These are phyloP conservation scores for Ceratobasidium sp. DNA, from an alignment of 1,284 basidiomycete genomes.

Conservation along the genomic window DNA sequence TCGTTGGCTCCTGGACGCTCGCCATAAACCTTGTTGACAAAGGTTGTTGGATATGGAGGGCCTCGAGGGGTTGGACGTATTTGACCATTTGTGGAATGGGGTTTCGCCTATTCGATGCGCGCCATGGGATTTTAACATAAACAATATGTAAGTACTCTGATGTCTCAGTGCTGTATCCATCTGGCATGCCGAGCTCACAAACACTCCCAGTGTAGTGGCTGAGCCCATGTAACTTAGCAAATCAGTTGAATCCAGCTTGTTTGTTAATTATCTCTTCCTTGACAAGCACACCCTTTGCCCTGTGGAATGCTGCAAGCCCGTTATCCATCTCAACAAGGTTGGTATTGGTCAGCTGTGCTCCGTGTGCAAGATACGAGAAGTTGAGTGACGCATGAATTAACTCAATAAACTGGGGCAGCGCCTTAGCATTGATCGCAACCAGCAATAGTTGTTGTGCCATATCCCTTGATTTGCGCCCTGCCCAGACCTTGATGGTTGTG, in stretches of 20 bases:
- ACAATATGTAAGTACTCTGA: conserved; percentile 33
- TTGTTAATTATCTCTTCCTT: not conserved
- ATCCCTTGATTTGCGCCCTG: too few relatives aligned
- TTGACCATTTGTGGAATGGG: conserved; percentile 13
- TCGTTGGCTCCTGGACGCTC: not conserved
- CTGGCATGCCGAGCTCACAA: not conserved
- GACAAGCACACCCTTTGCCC: not conserved
- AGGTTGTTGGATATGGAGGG: not conserved
- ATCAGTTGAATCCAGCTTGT: not conserved
- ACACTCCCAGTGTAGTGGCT: conserved; percentile 5
- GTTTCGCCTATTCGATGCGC: not conserved
- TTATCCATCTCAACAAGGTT: not conserved
- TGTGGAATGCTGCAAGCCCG: not conserved
- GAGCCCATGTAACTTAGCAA: conserved; percentile 35
- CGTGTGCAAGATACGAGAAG: not conserved
- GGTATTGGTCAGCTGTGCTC: not conserved
- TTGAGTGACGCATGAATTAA: too few relatives aligned
- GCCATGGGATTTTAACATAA: not conserved
- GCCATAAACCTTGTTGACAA: conserved; percentile 10
- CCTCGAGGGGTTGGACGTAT: conserved; percentile 11
- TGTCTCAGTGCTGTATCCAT: conserved; percentile 29
- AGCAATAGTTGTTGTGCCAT: too few relatives aligned
- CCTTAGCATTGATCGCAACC: too few relatives aligned
- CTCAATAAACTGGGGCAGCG: too few relatives aligned
- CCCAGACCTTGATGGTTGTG: too few relatives aligned